phyloP scores from a whole-genome alignment of 352 stramenopile species.

The Phytopythium chamaehyphon region DNA sequence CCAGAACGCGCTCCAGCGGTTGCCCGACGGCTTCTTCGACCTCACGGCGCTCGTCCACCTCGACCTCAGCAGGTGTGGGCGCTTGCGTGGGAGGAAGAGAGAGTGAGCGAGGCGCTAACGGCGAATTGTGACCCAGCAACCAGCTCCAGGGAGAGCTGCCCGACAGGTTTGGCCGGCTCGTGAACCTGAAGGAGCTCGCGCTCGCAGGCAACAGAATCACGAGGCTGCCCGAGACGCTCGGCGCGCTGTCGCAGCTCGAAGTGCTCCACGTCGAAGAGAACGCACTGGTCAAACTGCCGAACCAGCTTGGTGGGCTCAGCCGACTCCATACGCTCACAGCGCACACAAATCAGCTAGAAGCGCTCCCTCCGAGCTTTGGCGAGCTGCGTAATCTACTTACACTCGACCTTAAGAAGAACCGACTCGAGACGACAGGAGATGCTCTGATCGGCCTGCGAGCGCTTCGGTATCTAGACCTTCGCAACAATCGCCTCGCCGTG shows the following conservation, averaged over 20 bases:
- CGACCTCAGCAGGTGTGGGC: constrained; percentile 66
- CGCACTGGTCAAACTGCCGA: constrained; percentile 34
- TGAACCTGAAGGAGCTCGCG: constrained; percentile 57
- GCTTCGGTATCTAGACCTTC: constrained; percentile 71
- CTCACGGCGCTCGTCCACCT: constrained; percentile 58
- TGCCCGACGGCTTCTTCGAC: constrained; percentile 66
- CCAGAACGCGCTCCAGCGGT: constrained; percentile 53
- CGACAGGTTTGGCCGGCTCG: constrained; percentile 39
- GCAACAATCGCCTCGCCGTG: constrained; percentile 57
- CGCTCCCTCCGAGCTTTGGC: constrained; percentile 41
- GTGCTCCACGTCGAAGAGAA: constrained; percentile 66
- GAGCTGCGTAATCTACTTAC: constrained; percentile 49
- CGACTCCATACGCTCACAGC: constrained; percentile 59
- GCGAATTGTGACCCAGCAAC: constrained; percentile 33
- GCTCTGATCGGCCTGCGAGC: constrained; percentile 31
- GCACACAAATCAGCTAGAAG: constrained; percentile 55
- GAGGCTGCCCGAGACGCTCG: constrained; percentile 48
- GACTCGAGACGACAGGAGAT: constrained; percentile 37
- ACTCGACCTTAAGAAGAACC: constrained; percentile 79
- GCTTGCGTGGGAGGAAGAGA: not conserved
- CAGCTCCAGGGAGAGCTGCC: constrained; percentile 50
- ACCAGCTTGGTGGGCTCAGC: constrained; percentile 43
- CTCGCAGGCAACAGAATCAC: constrained; percentile 61
- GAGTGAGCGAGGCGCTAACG: not conserved
- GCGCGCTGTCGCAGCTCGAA: constrained; percentile 45